phyloP scores from a whole-genome alignment of 2,329 filamentous ascomycete genomes.

The Penicillium sumatraense region DNA sequence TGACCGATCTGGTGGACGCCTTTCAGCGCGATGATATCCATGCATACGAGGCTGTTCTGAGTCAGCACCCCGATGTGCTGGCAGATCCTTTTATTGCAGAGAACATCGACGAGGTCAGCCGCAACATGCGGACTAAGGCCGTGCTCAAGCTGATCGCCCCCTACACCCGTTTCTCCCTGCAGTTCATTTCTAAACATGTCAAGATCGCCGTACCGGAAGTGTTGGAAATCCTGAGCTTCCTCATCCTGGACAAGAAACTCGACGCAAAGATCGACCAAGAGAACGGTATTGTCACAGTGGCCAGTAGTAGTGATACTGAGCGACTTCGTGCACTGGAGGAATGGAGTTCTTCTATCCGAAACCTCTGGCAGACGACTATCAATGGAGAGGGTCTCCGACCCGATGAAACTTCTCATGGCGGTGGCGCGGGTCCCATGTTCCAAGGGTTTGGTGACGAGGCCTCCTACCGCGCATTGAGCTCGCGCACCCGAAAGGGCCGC shows the following conservation, averaged over 20 bases:
- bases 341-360: slow-evolving; percentile 72
- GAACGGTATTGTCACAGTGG: slow-evolving; percentile 79
- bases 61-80: slow-evolving; percentile 85
- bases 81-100: slow-evolving; percentile 95
- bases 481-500: slow-evolving; percentile 31
- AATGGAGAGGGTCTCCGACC: slow-evolving; percentile 69
- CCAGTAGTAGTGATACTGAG: slow-evolving; percentile 69
- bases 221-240: slow-evolving; percentile 91
- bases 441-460: slow-evolving; percentile 39
- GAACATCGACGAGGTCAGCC: slow-evolving; percentile 98
- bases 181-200: slow-evolving; percentile 85
- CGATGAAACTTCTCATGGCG: slow-evolving; percentile 41
- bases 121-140: slow-evolving; percentile 96
- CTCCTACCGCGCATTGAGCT: slow-evolving; percentile 17
- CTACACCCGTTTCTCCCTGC: slow-evolving; percentile 87
- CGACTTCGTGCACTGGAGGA: slow-evolving; percentile 73
- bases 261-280: slow-evolving; percentile 88
- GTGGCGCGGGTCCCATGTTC: slow-evolving; percentile 29
- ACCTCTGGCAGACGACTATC: slow-evolving; percentile 73
- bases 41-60: slow-evolving; percentile 83
- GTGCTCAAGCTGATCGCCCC: slow-evolving; percentile 91
- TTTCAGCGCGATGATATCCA: slow-evolving; percentile 96
- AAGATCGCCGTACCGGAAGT: slow-evolving; percentile 85
- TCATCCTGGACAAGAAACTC: slow-evolving; percentile 89
- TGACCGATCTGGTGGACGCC: slow-evolving; percentile 95